Evolutionary conservation across 768 basidiomycete species (phyloP).

Genomic region (Xerocomus brunneocitrinus): DNA sequence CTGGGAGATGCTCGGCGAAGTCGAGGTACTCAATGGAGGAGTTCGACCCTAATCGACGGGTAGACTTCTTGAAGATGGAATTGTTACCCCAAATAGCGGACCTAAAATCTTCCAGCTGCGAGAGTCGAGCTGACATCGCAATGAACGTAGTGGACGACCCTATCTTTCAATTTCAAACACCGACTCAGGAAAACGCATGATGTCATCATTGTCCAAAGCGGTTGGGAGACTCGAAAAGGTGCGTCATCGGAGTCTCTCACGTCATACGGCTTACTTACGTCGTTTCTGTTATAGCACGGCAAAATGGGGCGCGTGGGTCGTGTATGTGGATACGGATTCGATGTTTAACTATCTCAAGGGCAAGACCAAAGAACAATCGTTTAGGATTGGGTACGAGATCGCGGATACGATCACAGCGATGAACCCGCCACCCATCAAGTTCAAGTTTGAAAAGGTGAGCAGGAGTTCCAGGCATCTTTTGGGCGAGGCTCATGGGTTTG

Average conservation of each 20-base stretch:
- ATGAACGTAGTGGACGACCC: no score
- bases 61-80: no score
- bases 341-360: slow-evolving; percentile 89
- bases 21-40: no score
- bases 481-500: no score
- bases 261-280: background rate
- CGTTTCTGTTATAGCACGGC: slow-evolving; percentile 35
- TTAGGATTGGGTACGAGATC: slow-evolving; percentile 89
- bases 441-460: slow-evolving; percentile 73
- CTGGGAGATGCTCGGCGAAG: no score
- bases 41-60: no score
- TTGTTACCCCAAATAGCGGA: no score
- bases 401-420: slow-evolving; percentile 78
- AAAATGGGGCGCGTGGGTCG: slow-evolving; percentile 89
- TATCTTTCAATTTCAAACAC: no score
- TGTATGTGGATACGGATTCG: slow-evolving; percentile 98
- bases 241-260: slow-evolving; percentile 3
- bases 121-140: no score
- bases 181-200: no score
- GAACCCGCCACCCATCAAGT: slow-evolving; percentile 89
- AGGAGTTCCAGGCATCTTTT: no score
- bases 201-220: slow-evolving; percentile 78
- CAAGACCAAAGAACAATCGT: slow-evolving; percentile 90
- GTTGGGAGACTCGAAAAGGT: slow-evolving; percentile 95
- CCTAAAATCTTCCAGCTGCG: no score